phyloP scores from a whole-genome alignment of 1,284 basidiomycete genomes.

The Chondrostereum purpureum region DNA sequence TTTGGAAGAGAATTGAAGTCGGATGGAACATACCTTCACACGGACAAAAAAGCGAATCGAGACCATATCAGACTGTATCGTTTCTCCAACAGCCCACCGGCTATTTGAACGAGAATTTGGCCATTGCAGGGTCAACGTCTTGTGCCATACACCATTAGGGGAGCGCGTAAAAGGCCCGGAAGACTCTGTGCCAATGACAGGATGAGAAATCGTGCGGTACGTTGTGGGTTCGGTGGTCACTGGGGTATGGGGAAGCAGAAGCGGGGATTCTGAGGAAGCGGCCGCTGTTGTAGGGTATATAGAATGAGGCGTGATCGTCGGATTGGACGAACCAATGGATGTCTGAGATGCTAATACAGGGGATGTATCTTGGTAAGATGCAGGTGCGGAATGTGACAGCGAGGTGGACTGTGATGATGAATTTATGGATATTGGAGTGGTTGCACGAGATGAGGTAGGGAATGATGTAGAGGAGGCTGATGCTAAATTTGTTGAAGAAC shows the following conservation, averaged over 20 bases:
- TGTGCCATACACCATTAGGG: constrained; percentile 48
- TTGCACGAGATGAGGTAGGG: constrained; percentile 15
- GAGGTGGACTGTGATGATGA: constrained; percentile 18
- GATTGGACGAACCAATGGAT: constrained; percentile 33
- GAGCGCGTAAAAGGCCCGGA: constrained; percentile 50
- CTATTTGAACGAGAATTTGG: constrained; percentile 59
- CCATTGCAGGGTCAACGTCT: constrained; percentile 65
- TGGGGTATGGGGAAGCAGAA: constrained; percentile 15
- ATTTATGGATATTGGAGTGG: constrained; percentile 12
- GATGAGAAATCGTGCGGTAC: constrained; percentile 31
- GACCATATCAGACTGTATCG: constrained; percentile 58
- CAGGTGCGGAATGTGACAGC: constrained; percentile 16
- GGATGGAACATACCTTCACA: constrained; percentile 61
- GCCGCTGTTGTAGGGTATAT: constrained; percentile 25
- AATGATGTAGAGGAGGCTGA: constrained; percentile 9
- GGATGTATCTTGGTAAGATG: constrained; percentile 22
- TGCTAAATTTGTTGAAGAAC: constrained; percentile 18
- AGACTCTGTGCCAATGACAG: constrained; percentile 53
- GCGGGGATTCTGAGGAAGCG: constrained; percentile 20
- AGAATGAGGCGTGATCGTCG: constrained; percentile 31
- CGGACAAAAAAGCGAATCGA: constrained; percentile 64
- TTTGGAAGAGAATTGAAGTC: too few species aligned
- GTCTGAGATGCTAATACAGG: constrained; percentile 20
- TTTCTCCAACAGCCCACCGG: constrained; percentile 74
- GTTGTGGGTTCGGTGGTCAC: constrained; percentile 1